These are phyloP conservation scores for Daldinia concentrica DNA, from an alignment of 495 filamentous ascomycete genomes.

Conservation along the genomic window DNA sequence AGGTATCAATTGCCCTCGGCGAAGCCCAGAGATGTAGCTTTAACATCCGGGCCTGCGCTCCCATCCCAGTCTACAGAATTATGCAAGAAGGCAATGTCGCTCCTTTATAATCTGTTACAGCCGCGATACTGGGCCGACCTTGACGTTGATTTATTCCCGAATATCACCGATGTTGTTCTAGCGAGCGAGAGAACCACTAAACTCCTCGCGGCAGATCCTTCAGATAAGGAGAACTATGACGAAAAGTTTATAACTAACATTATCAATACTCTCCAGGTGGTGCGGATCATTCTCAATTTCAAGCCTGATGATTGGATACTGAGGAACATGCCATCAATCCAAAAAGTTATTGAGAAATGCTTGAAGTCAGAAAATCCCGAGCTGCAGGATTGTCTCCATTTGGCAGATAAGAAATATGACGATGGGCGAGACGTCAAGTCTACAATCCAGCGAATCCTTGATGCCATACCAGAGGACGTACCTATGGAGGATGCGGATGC, in stretches of 20 bases:
- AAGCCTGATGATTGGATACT: constrained; percentile 91
- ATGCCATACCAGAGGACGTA: constrained; percentile 88
- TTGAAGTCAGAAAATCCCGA: constrained; percentile 87
- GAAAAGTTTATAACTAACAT: constrained; percentile 82
- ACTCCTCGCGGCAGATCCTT: constrained; percentile 79
- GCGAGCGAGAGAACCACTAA: constrained; percentile 72
- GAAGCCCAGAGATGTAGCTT: constrained; percentile 65
- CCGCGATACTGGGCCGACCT: constrained; percentile 92
- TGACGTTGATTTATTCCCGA: constrained; percentile 89
- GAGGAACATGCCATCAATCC: constrained; percentile 75
- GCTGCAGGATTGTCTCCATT: constrained; percentile 89
- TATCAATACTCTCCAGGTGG: constrained; percentile 90
- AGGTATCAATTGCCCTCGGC: constrained; percentile 78
- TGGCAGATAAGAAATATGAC: constrained; percentile 70
- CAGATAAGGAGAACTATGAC: constrained; percentile 86
- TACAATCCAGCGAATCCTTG: constrained; percentile 80
- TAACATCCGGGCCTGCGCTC: constrained; percentile 58
- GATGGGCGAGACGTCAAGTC: constrained; percentile 69
- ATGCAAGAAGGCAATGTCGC: constrained; percentile 79
- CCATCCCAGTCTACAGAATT: constrained; percentile 71
- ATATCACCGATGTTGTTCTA: constrained; percentile 84
- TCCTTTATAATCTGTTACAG: constrained; percentile 87
- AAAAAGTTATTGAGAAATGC: constrained; percentile 90
- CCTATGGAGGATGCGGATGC: constrained; percentile 90
- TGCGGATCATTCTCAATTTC: constrained; percentile 84